A percentile compares a stretch with the other conserved stretches of the same genome.
Evolutionary conservation across 352 stramenopile genomes (phyloP).

Genomic region (Globisporangium barbulae): DNA sequence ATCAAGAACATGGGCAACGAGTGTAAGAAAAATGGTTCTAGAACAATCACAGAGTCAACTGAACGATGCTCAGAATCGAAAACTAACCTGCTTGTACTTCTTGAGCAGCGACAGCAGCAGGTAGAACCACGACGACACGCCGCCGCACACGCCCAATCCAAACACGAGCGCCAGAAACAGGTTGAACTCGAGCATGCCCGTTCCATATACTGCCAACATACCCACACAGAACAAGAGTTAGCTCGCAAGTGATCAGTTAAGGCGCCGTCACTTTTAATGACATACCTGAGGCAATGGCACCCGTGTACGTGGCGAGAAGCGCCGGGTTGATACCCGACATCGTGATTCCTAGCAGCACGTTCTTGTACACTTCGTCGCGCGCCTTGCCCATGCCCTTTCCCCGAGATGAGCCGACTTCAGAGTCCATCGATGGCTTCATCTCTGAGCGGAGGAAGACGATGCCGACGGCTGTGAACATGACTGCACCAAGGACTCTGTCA

Average conservation of each 20-base stretch:
- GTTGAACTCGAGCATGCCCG: slow-evolving; percentile 85
- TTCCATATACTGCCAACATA: slow-evolving; percentile 68
- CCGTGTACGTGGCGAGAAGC: slow-evolving; percentile 82
- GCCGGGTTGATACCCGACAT: slow-evolving; percentile 89
- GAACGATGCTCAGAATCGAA: not conserved
- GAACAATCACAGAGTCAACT: not conserved
- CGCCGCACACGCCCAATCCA: slow-evolving; percentile 73
- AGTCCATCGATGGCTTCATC: slow-evolving; percentile 69
- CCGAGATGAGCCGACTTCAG: slow-evolving; percentile 45
- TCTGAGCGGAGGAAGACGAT: slow-evolving; percentile 80
- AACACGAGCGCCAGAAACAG: slow-evolving; percentile 84
- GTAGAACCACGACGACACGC: slow-evolving; percentile 89
- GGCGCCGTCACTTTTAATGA: not conserved
- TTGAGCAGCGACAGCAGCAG: slow-evolving; percentile 79
- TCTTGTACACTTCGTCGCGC: slow-evolving; percentile 73
- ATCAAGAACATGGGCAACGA: not conserved
- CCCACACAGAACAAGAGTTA: slow-evolving; percentile 1
- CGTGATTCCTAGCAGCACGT: slow-evolving; percentile 80
- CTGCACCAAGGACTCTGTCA: slow-evolving; percentile 67
- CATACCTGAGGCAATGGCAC: slow-evolving; percentile 80
- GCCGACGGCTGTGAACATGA: slow-evolving; percentile 84
- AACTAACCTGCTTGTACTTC: slow-evolving; percentile 86
- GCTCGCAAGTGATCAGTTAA: not conserved
- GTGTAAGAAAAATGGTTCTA: slow-evolving; percentile 6
- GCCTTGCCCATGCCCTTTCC: slow-evolving; percentile 45